These are phyloP conservation scores for Ascochyta fabae DNA, from an alignment of 2,329 filamentous ascomycete species.

Conservation along the genomic window DNA sequence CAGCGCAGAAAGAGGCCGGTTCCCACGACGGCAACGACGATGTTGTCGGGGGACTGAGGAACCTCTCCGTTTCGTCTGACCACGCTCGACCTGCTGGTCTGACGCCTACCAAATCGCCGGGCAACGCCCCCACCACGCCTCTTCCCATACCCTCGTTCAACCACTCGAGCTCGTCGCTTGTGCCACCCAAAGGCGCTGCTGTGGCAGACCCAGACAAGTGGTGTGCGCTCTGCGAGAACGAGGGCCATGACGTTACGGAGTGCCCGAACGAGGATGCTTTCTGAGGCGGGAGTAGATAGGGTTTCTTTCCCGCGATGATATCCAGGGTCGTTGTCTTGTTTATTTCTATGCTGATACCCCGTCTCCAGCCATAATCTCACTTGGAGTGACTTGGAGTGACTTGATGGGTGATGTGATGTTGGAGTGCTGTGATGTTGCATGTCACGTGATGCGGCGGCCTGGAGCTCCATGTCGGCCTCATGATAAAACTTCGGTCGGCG, in stretches of 20 bases:
- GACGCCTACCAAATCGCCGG: slow-evolving; percentile 42
- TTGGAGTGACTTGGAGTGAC: too few relatives aligned
- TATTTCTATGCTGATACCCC: slow-evolving; percentile 17
- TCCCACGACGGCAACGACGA: slow-evolving; percentile 37
- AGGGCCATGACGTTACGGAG: slow-evolving; percentile 95
- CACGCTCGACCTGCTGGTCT: slow-evolving; percentile 36
- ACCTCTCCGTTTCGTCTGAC: slow-evolving; percentile 44
- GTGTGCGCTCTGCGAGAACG: slow-evolving; percentile 95
- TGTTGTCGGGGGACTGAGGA: slow-evolving; percentile 41
- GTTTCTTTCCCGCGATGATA: slow-evolving; percentile 13
- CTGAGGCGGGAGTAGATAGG: slow-evolving; percentile 15
- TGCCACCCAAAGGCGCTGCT: slow-evolving; percentile 42
- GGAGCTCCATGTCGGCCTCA: slow-evolving; percentile 6
- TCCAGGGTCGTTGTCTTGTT: slow-evolving; percentile 5
- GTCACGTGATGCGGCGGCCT: slow-evolving; percentile 12
- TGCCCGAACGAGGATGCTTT: slow-evolving; percentile 88
- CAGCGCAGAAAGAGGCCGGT: slow-evolving; percentile 28
- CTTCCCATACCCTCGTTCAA: slow-evolving; percentile 44
- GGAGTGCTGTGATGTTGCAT: not conserved
- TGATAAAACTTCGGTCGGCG: slow-evolving; percentile 17
- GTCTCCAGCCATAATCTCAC: too few relatives aligned
- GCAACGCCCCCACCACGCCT: slow-evolving; percentile 44
- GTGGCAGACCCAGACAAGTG: slow-evolving; percentile 79
- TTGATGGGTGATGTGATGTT: not conserved
- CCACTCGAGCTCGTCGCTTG: slow-evolving; percentile 37